These are phyloP conservation scores for Entophlyctis helioformis DNA, from an alignment of 192 early-diverging fungal species.

Conservation along the genomic window DNA sequence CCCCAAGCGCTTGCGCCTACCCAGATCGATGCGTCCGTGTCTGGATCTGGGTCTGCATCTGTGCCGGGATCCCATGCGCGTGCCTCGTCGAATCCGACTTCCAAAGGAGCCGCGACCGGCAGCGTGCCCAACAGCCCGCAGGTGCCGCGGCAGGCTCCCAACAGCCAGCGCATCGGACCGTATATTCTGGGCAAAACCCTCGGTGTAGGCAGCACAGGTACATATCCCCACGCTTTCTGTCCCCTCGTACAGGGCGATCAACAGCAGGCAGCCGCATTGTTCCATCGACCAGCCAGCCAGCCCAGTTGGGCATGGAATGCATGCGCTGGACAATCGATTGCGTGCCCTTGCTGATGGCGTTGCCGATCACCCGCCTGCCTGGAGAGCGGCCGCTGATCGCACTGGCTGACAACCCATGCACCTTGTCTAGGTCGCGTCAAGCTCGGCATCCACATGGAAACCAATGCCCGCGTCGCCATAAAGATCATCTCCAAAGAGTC, in stretches of 20 bases:
- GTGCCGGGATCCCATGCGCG: too few species aligned
- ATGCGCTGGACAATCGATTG: not conserved
- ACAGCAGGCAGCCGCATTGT: not conserved
- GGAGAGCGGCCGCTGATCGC: not conserved
- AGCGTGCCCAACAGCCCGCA: too few species aligned
- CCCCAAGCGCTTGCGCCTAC: too few species aligned
- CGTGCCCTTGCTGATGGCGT: not conserved
- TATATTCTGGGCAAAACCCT: conserved; percentile 40
- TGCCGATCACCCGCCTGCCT: not conserved
- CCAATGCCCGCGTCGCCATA: conserved; percentile 1
- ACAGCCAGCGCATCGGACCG: conserved; percentile 31
- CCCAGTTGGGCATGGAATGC: not conserved
- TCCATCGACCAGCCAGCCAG: too few species aligned
- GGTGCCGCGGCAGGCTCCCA: not conserved
- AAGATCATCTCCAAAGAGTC: conserved; percentile 40
- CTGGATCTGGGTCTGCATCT: too few species aligned
- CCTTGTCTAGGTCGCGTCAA: conserved; percentile 30
- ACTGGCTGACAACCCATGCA: not conserved
- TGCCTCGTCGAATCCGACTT: too few species aligned
- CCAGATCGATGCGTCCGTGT: too few species aligned
- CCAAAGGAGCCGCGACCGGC: too few species aligned
- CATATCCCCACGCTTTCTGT: not conserved
- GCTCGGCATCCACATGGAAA: conserved; percentile 37
- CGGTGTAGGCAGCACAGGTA: conserved; percentile 44
- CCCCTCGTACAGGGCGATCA: not conserved